Base-by-base conservation (phyloP, 2,329 filamentous ascomycete genomes). In the Periconia sp. region DNA sequence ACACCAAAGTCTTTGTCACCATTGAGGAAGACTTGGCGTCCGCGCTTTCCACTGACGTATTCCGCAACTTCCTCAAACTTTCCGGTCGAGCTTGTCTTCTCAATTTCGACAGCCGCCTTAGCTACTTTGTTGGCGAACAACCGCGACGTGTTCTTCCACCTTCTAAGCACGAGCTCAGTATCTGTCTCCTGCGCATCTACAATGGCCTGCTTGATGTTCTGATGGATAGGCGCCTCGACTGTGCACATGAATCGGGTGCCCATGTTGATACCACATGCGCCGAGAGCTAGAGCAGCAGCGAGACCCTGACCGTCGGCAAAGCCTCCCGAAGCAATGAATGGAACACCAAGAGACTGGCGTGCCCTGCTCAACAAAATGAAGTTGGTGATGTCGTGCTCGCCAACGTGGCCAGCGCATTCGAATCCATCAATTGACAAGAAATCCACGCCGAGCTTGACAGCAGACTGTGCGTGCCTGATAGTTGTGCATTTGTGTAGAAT, bases 401-500 rank as follows among this genome's bases (percentile, higher is more conserved):
- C 89, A 41, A 94, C 89, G 76, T 94, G 89, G 55, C 84, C 94
- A 30, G 91, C 94, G 74, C 94, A 99, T 73, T 99, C 94, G 68
- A 99, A 97, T 30, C 94, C 94, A 68, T 99, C 94, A 59, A 99
- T 97, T 56, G 87, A 92, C 44, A 99, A 76, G 73, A 99, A 97
- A 72, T 99, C 94, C 4, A 96, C 94, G 52, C 94, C 94, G 26
- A 97, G 84, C 73, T 95, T 96, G 46, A 95, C 81, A 35, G 94
- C 94, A 54, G 87, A 91, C 70, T 90, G 83, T 15, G 94, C 94
- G 69, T 99, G 94, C 41, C 91, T 80, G 73, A 99, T 95, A 4
- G 90, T 95, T 7, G 94, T 99, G 78, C 94, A 97, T 77, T 99
- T 99, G 82, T 99, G 94, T 43, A 99, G 77, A 59, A 99, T 85